These are phyloP conservation scores for Amanita thiersii DNA, from an alignment of 768 basidiomycete genomes.

Conservation along the genomic window DNA sequence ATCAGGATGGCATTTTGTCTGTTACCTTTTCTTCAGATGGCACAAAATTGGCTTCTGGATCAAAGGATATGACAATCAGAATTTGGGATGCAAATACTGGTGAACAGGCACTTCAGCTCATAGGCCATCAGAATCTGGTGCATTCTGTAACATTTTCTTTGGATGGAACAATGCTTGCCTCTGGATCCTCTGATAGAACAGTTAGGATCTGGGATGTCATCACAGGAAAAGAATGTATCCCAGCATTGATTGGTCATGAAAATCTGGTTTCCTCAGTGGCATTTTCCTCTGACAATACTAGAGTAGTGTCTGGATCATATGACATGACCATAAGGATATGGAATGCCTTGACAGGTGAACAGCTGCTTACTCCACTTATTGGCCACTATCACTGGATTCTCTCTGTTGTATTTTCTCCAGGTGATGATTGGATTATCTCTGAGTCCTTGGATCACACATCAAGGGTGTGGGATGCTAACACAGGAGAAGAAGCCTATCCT, in stretches of 20 bases:
- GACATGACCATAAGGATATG: neutral
- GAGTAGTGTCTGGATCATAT: neutral
- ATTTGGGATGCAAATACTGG: neutral
- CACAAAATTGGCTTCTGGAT: slow-evolving; percentile 8
- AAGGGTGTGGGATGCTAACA: slow-evolving; percentile 11
- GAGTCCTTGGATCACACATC: slow-evolving; percentile 9
- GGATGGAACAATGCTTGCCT: too few species aligned
- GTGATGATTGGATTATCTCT: slow-evolving; percentile 10
- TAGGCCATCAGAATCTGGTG: too few species aligned
- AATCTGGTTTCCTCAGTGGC: too few species aligned
- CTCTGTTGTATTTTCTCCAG: slow-evolving; percentile 8
- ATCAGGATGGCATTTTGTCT: neutral
- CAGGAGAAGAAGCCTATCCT: slow-evolving; percentile 7
- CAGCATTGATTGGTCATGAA: too few species aligned
- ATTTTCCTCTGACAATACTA: neutral
- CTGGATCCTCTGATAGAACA: too few species aligned
- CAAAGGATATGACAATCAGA: slow-evolving; percentile 1
- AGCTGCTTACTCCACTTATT: neutral
- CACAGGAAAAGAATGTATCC: too few species aligned
- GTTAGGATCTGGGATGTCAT: too few species aligned
- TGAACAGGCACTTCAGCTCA: neutral
- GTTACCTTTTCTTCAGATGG: slow-evolving; percentile 7
- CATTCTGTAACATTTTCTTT: too few species aligned
- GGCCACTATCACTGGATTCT: neutral
- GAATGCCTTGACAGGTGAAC: neutral